A percentile compares a stretch with the other conserved stretches of the same genome.
Conservation (phyloP, 805 yeast genomes). For the Phaffomyces antillensis region DNA sequence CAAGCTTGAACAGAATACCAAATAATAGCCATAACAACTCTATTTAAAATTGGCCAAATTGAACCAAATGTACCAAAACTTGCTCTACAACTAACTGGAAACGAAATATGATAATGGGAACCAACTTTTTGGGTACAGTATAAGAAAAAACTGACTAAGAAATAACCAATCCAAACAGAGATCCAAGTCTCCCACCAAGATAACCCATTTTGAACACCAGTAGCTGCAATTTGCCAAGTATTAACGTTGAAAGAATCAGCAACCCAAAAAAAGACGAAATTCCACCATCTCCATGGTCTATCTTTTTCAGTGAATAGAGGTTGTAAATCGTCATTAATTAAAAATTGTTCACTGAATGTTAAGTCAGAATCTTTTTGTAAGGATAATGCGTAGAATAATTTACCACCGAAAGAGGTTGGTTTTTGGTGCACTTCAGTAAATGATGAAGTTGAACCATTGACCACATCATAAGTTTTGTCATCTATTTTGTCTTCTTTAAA, state of each 20-base stretch:
- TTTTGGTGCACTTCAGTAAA: conserved; percentile 4
- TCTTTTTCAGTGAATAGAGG: conserved; percentile 65
- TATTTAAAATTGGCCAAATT: conserved; percentile 79
- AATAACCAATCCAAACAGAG: conserved; percentile 81
- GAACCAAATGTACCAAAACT: conserved; percentile 86
- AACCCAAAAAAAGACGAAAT: conserved; percentile 75
- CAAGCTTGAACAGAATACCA: conserved; percentile 89
- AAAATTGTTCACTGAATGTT: conserved; percentile 53
- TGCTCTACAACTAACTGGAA: conserved; percentile 76
- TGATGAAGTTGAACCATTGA: conserved; percentile 7
- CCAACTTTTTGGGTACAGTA: conserved; percentile 73
- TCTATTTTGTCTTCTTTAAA: not conserved
- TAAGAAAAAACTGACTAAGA: conserved; percentile 62
- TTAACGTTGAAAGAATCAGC: conserved; percentile 87
- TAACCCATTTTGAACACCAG: conserved; percentile 71
- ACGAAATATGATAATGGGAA: conserved; percentile 70
- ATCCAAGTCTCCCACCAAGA: conserved; percentile 92
- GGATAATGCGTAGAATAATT: conserved; percentile 11
- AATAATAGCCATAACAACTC: conserved; percentile 80
- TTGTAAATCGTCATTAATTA: conserved; percentile 66
- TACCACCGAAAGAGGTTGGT: conserved; percentile 1
- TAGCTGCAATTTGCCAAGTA: conserved; percentile 88
- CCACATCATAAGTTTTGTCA: conserved; percentile 2
- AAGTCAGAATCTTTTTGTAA: conserved; percentile 28
- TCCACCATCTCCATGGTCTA: conserved; percentile 82